These are phyloP conservation scores for Sicyos baderoa DNA, from an alignment of 306 rosid genomes.

Conservation along the genomic window DNA sequence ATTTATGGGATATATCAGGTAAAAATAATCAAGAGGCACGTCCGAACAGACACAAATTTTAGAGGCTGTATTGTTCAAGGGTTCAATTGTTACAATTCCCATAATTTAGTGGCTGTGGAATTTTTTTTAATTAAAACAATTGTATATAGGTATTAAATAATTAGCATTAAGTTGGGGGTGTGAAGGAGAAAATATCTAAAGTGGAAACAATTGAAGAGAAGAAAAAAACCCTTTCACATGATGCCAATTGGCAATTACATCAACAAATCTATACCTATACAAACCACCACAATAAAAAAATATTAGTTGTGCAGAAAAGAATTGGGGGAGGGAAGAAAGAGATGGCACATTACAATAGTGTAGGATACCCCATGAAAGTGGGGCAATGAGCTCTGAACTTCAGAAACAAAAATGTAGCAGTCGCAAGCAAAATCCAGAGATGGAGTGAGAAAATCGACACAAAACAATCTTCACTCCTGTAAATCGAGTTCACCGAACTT, in stretches of 20 bases:
- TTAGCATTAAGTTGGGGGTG: neutral
- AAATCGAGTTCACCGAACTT: constrained; percentile 53
- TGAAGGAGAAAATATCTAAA: neutral
- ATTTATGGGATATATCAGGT: no score
- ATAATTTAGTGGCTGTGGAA: no score
- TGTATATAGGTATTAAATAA: no score
- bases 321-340: neutral
- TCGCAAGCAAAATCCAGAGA: neutral
- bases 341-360: no score
- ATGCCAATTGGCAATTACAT: constrained; percentile 6
- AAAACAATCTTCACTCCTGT: constrained; percentile 16
- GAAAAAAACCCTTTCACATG: neutral
- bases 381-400: neutral
- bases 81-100: no score
- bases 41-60: no score
- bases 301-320: neutral
- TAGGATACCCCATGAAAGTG: neutral
- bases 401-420: neutral
- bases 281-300: neutral
- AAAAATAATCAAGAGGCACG: no score
- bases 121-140: no score
- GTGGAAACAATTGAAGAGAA: neutral
- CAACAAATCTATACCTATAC: neutral
- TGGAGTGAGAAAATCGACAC: neutral
- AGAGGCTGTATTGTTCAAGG: no score